A percentile compares a stretch with the other conserved stretches of the same genome.
Evolutionary conservation across 1,284 basidiomycete species (phyloP).

Genomic region (Ustilago bromivora): DNA sequence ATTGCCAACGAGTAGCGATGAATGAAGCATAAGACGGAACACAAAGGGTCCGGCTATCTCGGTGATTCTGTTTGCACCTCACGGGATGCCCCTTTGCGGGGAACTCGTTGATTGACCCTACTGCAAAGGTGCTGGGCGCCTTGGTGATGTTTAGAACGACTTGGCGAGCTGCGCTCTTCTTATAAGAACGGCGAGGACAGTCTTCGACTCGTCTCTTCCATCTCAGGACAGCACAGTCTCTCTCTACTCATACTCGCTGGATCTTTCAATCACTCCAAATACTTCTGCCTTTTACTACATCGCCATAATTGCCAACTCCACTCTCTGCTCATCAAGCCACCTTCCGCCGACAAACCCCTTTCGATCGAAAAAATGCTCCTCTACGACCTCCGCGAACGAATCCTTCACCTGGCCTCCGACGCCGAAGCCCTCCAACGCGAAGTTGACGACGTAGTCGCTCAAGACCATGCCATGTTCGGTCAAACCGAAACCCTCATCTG

Average conservation of each 20-base stretch:
- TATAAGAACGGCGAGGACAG: neutral
- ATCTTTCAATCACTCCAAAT: neutral
- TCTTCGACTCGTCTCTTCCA: no score
- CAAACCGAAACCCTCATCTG: neutral
- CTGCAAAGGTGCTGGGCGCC: neutral
- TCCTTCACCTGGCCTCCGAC: neutral
- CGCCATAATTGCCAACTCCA: neutral
- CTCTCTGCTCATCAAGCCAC: neutral
- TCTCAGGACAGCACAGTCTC: no score
- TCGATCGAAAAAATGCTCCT: neutral
- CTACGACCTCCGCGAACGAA: neutral
- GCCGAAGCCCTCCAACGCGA: neutral
- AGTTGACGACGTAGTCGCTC: neutral
- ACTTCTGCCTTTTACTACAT: neutral
- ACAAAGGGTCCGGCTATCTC: neutral
- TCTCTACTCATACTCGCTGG: no score
- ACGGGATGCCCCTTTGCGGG: neutral
- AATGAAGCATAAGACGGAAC: no score
- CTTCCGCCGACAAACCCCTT: no score
- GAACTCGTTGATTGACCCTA: neutral
- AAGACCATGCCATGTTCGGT: neutral
- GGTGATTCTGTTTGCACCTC: neutral
- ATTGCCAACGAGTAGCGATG: no score
- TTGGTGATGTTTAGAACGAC: neutral
- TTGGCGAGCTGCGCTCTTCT: neutral